These are phyloP conservation scores for Sarcomyxa edulis DNA, from an alignment of 768 basidiomycete genomes.

Conservation along the genomic window DNA sequence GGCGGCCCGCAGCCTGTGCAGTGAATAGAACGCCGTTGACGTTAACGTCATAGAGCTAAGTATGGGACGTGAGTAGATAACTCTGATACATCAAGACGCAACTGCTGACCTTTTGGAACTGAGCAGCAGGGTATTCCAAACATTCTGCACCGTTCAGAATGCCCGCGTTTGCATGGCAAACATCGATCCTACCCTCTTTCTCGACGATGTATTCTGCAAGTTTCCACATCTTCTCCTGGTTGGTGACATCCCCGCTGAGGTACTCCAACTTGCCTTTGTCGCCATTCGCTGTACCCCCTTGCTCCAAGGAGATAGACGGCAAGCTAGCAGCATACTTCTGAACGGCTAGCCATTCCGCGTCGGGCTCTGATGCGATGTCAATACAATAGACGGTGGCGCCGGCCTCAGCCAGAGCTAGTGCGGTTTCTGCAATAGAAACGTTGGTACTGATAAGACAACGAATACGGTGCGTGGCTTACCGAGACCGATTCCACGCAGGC, in stretches of 20 bases:
- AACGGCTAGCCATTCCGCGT: conserved; percentile 43
- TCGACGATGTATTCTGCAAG: conserved; percentile 46
- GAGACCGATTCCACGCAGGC: conserved; percentile 45
- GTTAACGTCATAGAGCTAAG: conserved; percentile 57
- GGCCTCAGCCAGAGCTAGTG: conserved; percentile 46
- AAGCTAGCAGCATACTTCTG: conserved; percentile 37
- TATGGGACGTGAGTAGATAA: conserved; percentile 1
- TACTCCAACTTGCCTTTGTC: conserved; percentile 37
- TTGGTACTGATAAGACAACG: no score
- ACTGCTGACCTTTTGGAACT: conserved; percentile 47
- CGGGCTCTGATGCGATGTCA: conserved; percentile 47
- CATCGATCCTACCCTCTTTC: conserved; percentile 57
- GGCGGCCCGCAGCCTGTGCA: conserved; percentile 53
- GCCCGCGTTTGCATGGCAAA: conserved; percentile 65
- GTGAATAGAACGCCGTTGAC: conserved; percentile 53
- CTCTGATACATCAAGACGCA: background rate
- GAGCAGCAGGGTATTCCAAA: conserved; percentile 49
- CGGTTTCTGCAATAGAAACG: no score
- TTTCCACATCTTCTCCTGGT: conserved; percentile 45
- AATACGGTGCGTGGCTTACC: no score
- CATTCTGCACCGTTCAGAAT: conserved; percentile 46
- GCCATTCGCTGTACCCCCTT: no score
- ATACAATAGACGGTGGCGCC: conserved; percentile 61
- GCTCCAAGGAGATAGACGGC: conserved; percentile 10
- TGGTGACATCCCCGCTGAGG: conserved; percentile 48